phyloP scores from a whole-genome alignment of 164 flowering plant species.

The Stephania cephalantha region DNA sequence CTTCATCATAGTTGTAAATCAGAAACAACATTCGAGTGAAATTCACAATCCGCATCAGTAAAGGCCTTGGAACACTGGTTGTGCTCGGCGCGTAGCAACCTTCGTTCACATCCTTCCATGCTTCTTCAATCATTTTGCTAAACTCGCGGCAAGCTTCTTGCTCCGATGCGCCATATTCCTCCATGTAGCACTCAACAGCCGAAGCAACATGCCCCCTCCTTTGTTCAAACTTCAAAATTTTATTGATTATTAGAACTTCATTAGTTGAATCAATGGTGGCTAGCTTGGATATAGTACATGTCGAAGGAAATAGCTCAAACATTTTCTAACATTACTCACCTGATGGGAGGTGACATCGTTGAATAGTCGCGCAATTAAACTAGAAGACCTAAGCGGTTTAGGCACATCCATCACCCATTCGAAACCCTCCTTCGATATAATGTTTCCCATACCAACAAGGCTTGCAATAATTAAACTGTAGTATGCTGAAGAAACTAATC shows the following conservation, averaged over 20 bases:
- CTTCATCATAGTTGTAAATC: constrained; percentile 2
- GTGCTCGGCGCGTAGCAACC: neutral
- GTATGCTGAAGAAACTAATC: constrained; percentile 10
- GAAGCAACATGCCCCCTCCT: constrained; percentile 5
- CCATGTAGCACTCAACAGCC: constrained; percentile 8
- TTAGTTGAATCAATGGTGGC: neutral
- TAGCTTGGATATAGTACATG: no score
- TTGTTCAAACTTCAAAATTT: constrained; percentile 1
- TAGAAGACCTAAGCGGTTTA: constrained; percentile 19
- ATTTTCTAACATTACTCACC: constrained; percentile 13
- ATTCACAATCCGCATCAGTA: neutral
- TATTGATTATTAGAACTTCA: no score
- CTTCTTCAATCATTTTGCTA: neutral
- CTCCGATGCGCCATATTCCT: neutral
- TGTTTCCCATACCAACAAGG: constrained; percentile 32
- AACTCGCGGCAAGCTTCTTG: neutral
- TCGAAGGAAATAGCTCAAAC: neutral
- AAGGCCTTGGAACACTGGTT: neutral
- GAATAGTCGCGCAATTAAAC: constrained; percentile 19
- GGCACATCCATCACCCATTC: constrained; percentile 29
- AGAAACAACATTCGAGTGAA: neutral
- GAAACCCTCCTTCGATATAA: constrained; percentile 23
- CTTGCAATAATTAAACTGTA: constrained; percentile 11
- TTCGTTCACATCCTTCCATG: constrained; percentile 11
- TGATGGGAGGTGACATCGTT: constrained; percentile 15